Base-by-base conservation (phyloP, 2,329 filamentous ascomycete genomes). In the Penicillium palitans region DNA sequence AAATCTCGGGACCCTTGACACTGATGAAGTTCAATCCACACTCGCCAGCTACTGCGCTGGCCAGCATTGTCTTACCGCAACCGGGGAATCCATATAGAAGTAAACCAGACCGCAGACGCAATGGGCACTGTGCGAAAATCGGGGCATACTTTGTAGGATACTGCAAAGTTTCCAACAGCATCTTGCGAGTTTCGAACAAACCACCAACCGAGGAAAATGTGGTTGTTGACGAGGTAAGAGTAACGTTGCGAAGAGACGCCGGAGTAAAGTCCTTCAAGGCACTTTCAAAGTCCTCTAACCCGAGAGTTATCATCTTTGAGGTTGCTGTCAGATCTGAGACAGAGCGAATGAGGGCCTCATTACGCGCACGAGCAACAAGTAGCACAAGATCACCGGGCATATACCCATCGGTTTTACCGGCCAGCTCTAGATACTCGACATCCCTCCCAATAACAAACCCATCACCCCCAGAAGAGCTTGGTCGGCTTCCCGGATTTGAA, bases 111-210 rank as follows among this genome's bases (percentile, higher is more conserved):
- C 95, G 91, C 5, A 99, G 82, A n/a, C 95, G 90, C 0, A 99
- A 84, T 4, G 95, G 95, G 67, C 95, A 99, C 70, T 96, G 90
- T 4, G 93, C 92, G 71, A 99, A 99, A 63, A 99, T 97, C 1
- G 95, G 95, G 0, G 95, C 95, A 72, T 99, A 99, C 59, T 95
- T 96, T 1, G 96, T 99, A 0, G 95, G 95, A 70, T 99, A 99
- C 72, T 97, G 90, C 4, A 99, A 80, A 0, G 95, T 99, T 76
- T 99, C 95, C 9, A 99, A 83, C 3, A 99, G 83, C n/a, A 91
- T 91, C 67, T 93, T 89, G 4, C 96, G 87, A 1, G 95, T 99
- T 68, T 91, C 87, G 44, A 86, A 84, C 5, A 99, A 81, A 17
- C 95, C 95, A 49, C 95, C 95, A 61, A 99, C 98, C 0, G 90